Percentiles rank a stretch among this genome's conserved stretches.
phyloP scores from a whole-genome alignment of 2,329 filamentous ascomycete genomes.

The Aspergillus pseudoglaucus region DNA sequence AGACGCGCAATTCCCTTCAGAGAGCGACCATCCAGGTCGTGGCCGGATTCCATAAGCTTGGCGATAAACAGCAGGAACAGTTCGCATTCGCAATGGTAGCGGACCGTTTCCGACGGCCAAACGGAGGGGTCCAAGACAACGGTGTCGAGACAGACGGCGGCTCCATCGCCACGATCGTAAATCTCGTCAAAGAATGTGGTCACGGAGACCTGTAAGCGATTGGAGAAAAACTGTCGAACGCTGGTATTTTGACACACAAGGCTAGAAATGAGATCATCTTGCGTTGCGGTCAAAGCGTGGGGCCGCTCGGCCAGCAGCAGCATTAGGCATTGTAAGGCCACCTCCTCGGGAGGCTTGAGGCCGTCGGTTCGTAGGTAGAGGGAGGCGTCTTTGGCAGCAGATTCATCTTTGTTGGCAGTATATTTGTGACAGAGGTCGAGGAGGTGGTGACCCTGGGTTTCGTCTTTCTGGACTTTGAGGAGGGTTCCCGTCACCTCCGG shows the following conservation, averaged over 20 bases:
- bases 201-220: constrained; percentile 37
- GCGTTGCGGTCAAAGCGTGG: constrained; percentile 29
- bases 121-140: constrained; percentile 41
- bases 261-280: constrained; percentile 43
- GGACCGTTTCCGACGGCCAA: constrained; percentile 39
- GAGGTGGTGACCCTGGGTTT: constrained; percentile 37
- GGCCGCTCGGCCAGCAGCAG: constrained; percentile 35
- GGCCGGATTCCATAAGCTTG: constrained; percentile 81
- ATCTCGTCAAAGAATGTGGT: constrained; percentile 45
- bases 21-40: constrained; percentile 60
- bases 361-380: constrained; percentile 38
- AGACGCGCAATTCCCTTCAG: constrained; percentile 56
- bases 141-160: constrained; percentile 41
- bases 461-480: constrained; percentile 38
- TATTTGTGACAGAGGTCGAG: constrained; percentile 41
- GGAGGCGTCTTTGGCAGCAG: constrained; percentile 39
- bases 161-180: constrained; percentile 42
- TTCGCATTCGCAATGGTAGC: constrained; percentile 41
- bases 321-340: constrained; percentile 39
- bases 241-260: constrained; percentile 38
- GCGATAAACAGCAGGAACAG: constrained; percentile 65
- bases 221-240: constrained; percentile 39
- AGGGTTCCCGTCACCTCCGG: constrained; percentile 41
- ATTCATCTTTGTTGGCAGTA: constrained; percentile 34
- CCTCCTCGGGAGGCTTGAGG: constrained; percentile 36